phyloP scores from a whole-genome alignment of 495 filamentous ascomycete genomes.

The Lasiosphaeriaceae sp. region DNA sequence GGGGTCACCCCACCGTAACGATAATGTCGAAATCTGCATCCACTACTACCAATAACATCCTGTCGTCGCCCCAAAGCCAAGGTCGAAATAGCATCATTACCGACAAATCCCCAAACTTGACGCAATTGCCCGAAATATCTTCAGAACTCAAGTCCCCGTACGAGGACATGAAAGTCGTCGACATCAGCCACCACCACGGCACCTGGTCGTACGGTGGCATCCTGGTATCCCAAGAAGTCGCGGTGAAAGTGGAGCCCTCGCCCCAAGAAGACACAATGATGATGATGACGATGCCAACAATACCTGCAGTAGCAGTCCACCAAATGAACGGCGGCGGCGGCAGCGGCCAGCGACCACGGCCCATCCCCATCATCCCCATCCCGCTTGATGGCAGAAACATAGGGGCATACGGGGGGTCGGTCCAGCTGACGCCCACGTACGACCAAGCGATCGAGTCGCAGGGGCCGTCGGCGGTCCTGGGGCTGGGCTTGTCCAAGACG shows the following conservation, averaged over 20 bases:
- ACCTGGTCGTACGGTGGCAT: slow-evolving; percentile 32
- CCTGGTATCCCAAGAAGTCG: slow-evolving; percentile 39
- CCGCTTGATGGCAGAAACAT: background rate
- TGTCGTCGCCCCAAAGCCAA: no score
- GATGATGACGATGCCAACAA: no score
- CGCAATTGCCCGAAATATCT: no score
- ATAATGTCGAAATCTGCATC: no score
- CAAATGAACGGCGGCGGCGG: no score
- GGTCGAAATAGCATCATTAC: no score
- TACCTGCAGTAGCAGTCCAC: no score
- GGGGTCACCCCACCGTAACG: no score
- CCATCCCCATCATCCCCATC: background rate
- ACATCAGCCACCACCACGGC: background rate
- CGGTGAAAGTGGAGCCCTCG: slow-evolving; percentile 26
- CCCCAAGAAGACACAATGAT: background rate
- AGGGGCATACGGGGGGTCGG: slow-evolving; percentile 5
- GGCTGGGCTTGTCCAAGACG: slow-evolving; percentile 9
- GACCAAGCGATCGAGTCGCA: background rate
- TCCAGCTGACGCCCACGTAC: background rate
- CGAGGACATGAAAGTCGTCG: background rate
- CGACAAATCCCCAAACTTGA: no score
- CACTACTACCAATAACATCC: no score
- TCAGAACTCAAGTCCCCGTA: background rate
- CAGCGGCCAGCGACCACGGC: no score
- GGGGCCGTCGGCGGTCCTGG: slow-evolving; percentile 3